A percentile compares a stretch with the other conserved stretches of the same genome.
Evolutionary conservation across 352 stramenopile genomes (phyloP).

Genomic region (Phytopythium vexans): DNA sequence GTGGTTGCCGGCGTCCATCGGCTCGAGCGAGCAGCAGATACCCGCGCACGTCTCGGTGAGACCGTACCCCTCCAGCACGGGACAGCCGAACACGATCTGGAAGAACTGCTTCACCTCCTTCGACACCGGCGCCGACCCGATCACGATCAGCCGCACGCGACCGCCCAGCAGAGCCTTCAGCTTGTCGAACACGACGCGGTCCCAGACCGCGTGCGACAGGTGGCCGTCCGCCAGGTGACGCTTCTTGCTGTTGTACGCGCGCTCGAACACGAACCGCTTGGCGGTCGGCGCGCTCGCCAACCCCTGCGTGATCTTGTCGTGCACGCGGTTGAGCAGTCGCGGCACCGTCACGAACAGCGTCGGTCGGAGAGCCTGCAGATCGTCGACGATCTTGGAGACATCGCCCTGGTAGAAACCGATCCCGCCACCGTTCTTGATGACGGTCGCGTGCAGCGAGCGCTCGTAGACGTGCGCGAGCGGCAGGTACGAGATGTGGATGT

Average conservation of each 20-base stretch:
- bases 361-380: conserved; percentile 84
- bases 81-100: conserved; percentile 88
- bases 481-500: conserved; percentile 89
- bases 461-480: conserved; percentile 95
- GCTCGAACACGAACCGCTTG: conserved; percentile 88
- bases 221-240: conserved; percentile 31
- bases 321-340: conserved; percentile 93
- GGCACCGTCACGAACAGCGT: conserved; percentile 91
- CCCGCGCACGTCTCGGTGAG: conserved; percentile 84
- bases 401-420: conserved; percentile 92
- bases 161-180: conserved; percentile 91
- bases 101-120: conserved; percentile 94
- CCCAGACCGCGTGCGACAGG: conserved; percentile 84
- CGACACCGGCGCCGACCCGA: conserved; percentile 91
- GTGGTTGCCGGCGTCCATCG: conserved; percentile 68
- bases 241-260: conserved; percentile 77
- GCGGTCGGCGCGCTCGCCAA: conserved; percentile 60
- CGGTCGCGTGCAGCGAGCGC: conserved; percentile 44
- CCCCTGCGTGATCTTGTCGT: conserved; percentile 87
- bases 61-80: conserved; percentile 94
- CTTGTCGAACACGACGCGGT: conserved; percentile 95
- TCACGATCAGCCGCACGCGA: conserved; percentile 89
- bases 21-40: conserved; percentile 33
- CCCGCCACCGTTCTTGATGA: conserved; percentile 62
- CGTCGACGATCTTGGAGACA: conserved; percentile 86